Percentiles rank a stretch among this genome's conserved stretches.
phyloP scores from a whole-genome alignment of 2,329 filamentous ascomycete genomes.

The Exophiala alcalophila region DNA sequence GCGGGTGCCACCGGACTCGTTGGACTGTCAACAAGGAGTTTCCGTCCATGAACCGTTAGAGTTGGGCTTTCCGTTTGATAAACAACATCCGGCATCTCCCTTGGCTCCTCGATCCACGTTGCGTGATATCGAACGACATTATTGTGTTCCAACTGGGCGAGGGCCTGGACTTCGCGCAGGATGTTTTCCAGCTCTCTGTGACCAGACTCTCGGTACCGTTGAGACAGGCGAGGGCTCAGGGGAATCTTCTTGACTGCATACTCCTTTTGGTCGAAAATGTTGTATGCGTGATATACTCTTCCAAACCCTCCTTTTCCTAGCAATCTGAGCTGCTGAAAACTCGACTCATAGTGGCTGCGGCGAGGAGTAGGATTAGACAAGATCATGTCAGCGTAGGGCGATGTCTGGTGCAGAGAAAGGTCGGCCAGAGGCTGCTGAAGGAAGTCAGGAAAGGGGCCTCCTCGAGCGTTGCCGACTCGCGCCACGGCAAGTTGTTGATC shows the following conservation, averaged over 20 bases:
- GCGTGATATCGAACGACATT: slow-evolving; percentile 66
- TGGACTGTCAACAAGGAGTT: slow-evolving; percentile 12
- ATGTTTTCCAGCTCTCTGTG: slow-evolving; percentile 55
- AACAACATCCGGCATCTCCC: slow-evolving; percentile 1
- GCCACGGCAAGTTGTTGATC: slow-evolving; percentile 12
- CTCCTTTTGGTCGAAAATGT: slow-evolving; percentile 59
- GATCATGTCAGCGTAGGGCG: slow-evolving; percentile 25
- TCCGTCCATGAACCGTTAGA: slow-evolving; percentile 14
- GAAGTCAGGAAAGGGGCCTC: slow-evolving; percentile 3
- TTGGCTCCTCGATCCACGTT: slow-evolving; percentile 58
- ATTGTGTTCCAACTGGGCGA: slow-evolving; percentile 61
- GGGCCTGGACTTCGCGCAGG: slow-evolving; percentile 59
- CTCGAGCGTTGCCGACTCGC: slow-evolving; percentile 9
- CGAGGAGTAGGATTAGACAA: slow-evolving; percentile 32
- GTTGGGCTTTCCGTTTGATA: slow-evolving; percentile 6
- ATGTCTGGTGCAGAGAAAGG: slow-evolving; percentile 18
- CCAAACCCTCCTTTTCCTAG: slow-evolving; percentile 66
- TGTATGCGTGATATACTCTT: slow-evolving; percentile 59
- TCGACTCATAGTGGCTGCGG: slow-evolving; percentile 46
- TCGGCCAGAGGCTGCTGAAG: slow-evolving; percentile 27
- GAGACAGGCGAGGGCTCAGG: slow-evolving; percentile 52
- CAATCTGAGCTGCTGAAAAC: slow-evolving; percentile 53
- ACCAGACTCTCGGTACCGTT: slow-evolving; percentile 51
- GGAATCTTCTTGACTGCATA: slow-evolving; percentile 68
- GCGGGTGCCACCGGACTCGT: too few relatives aligned